Percentiles rank a stretch among this genome's conserved stretches.
These are phyloP conservation scores for Nowakowskiella sp. DNA, from an alignment of 192 early-diverging fungal species.

Conservation along the genomic window DNA sequence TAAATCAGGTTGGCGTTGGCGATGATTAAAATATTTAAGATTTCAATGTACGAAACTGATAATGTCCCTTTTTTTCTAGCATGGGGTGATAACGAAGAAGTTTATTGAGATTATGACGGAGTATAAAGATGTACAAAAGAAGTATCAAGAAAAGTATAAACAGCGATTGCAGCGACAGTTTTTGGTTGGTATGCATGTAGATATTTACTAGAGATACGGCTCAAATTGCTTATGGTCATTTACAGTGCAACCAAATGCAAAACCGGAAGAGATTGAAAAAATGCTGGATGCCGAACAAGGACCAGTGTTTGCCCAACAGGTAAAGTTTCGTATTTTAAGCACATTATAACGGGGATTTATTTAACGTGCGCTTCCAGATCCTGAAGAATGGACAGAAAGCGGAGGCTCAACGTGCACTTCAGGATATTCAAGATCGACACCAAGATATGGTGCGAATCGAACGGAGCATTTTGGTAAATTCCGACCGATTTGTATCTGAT, in stretches of 20 bases:
- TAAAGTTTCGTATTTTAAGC: conserved; percentile 15
- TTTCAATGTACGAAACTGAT: not conserved
- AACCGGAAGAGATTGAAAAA: conserved; percentile 63
- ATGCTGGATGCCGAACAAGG: conserved; percentile 65
- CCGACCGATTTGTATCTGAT: not conserved
- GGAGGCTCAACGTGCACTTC: conserved; percentile 63
- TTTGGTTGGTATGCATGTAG: conserved; percentile 62
- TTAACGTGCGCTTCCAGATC: conserved; percentile 33
- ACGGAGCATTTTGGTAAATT: conserved; percentile 68
- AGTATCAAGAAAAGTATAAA: conserved; percentile 76
- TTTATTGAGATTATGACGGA: conserved; percentile 58
- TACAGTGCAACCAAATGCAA: conserved; percentile 73
- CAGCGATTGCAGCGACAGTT: conserved; percentile 75
- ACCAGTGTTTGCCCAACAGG: conserved; percentile 76
- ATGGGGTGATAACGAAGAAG: conserved; percentile 38
- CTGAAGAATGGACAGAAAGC: conserved; percentile 59
- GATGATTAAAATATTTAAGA: conserved; percentile 1
- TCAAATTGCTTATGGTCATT: not conserved
- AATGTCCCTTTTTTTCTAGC: conserved; percentile 12
- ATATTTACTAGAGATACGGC: not conserved
- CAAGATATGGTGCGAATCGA: conserved; percentile 83
- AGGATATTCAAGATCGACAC: conserved; percentile 78
- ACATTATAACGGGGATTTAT: conserved; percentile 1
- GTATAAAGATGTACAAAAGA: conserved; percentile 70
- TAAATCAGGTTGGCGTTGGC: conserved; percentile 23